Conservation (phyloP, 495 filamentous ascomycete genomes). For the Choiromyces venosus region DNA sequence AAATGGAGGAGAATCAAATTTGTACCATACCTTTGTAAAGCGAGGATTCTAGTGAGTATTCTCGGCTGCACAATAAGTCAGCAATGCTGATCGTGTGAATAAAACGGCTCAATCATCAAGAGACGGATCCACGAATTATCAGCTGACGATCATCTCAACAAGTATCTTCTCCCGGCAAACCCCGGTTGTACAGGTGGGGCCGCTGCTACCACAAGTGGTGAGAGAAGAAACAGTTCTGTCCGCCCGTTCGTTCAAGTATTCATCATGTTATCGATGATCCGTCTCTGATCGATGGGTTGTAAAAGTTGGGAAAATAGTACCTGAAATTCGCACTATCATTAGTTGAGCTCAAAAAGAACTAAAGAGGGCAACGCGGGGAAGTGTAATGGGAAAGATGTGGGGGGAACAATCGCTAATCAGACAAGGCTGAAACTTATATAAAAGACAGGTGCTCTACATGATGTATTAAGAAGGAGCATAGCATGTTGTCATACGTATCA, state of each 20-base stretch:
- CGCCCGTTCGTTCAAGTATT: constrained; percentile 44
- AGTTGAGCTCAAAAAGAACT: not conserved
- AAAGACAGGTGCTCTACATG: constrained; percentile 39
- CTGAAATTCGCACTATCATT: constrained; percentile 7
- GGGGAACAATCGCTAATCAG: constrained; percentile 39
- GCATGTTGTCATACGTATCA: constrained; percentile 40
- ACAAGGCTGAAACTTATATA: constrained; percentile 44
- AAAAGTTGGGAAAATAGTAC: constrained; percentile 7
- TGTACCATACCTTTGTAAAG: constrained; percentile 16
- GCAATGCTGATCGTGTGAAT: constrained; percentile 4
- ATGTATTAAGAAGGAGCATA: constrained; percentile 42
- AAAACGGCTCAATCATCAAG: not conserved
- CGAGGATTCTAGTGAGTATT: not conserved
- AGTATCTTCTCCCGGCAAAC: constrained; percentile 32
- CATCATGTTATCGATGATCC: constrained; percentile 33
- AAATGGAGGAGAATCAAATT: not conserved
- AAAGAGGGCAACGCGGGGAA: not conserved
- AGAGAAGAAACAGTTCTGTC: constrained; percentile 39
- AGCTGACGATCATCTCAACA: constrained; percentile 43
- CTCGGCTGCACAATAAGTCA: constrained; percentile 20
- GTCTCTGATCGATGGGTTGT: not conserved
- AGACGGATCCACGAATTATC: constrained; percentile 20
- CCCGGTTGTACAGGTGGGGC: constrained; percentile 39
- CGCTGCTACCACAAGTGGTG: constrained; percentile 39
- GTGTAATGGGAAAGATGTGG: constrained; percentile 1